Percentiles rank a stretch among this genome's conserved stretches.
phyloP scores from a whole-genome alignment of 2,329 filamentous ascomycete genomes.

The Lecanoromycetidae sp. region DNA sequence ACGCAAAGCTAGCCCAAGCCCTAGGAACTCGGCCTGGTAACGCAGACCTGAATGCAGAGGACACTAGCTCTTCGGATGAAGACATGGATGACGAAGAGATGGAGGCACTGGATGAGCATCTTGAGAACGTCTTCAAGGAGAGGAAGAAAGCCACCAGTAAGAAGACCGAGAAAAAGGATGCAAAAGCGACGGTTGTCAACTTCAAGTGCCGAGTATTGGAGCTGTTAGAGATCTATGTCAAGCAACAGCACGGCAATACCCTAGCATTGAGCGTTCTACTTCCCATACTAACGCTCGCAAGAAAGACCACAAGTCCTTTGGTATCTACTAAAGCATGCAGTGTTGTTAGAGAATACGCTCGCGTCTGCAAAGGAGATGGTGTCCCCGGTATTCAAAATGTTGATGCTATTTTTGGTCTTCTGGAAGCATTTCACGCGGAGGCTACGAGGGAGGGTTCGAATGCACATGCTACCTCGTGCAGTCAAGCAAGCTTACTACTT shows the following conservation, averaged over 20 bases:
- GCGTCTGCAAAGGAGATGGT: constrained; percentile 43
- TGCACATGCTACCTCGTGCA: constrained; percentile 62
- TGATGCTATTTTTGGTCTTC: constrained; percentile 41
- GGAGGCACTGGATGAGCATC: constrained; percentile 73
- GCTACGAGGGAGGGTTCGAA: constrained; percentile 45
- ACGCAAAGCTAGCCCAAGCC: constrained; percentile 65
- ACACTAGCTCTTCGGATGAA: constrained; percentile 48
- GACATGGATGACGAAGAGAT: constrained; percentile 96
- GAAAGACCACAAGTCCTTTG: constrained; percentile 64
- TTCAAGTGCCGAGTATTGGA: constrained; percentile 94
- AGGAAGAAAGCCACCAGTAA: constrained; percentile 55
- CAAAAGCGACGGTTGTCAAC: constrained; percentile 77
- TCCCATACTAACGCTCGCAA: constrained; percentile 63
- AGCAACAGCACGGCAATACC: constrained; percentile 57
- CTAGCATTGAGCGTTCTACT: constrained; percentile 59
- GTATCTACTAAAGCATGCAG: constrained; percentile 60
- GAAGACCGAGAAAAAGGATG: constrained; percentile 76
- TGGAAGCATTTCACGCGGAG: constrained; percentile 58
- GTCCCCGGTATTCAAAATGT: constrained; percentile 32
- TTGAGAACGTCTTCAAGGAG: constrained; percentile 75
- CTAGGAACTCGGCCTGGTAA: constrained; percentile 55
- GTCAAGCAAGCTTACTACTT: constrained; percentile 40
- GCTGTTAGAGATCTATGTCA: constrained; percentile 72
- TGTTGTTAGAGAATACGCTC: constrained; percentile 62
- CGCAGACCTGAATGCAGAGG: constrained; percentile 44